phyloP scores from a whole-genome alignment of 2,329 filamentous ascomycete genomes.

The Colletotrichum chrysophilum region DNA sequence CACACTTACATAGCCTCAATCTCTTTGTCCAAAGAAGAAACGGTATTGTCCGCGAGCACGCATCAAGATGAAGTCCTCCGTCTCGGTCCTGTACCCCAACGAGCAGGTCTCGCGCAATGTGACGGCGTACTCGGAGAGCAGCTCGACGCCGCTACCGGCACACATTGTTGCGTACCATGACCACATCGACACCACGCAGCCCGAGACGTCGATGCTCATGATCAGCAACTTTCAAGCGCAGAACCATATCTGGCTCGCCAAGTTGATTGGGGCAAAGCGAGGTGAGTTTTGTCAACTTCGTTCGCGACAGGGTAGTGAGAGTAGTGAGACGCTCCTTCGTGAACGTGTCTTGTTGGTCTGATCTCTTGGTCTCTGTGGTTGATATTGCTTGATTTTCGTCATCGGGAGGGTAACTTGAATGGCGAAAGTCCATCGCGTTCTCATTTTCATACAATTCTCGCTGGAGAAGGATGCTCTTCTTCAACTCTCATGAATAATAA shows the following conservation, averaged over 20 bases:
- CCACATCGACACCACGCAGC: constrained; percentile 23
- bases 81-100: constrained; percentile 46
- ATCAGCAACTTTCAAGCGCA: constrained; percentile 48
- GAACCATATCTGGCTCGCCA: constrained; percentile 45
- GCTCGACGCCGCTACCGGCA: constrained; percentile 47
- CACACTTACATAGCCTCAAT: background rate
- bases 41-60: background rate
- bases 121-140: constrained; percentile 44
- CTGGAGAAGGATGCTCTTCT: background rate
- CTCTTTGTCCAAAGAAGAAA: background rate
- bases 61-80: constrained; percentile 42
- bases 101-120: constrained; percentile 44
- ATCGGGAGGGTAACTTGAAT: background rate
- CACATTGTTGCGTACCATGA: constrained; percentile 48
- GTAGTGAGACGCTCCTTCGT: background rate
- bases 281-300: constrained; percentile 27
- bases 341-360: background rate
- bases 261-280: constrained; percentile 44
- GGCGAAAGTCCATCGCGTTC: background rate
- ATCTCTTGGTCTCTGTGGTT: background rate
- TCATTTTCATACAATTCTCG: background rate
- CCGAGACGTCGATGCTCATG: constrained; percentile 38
- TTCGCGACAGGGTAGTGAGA: background rate
- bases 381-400: background rate
- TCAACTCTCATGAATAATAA: background rate